These are phyloP conservation scores for Trapa bicornis DNA, from an alignment of 345 rosid species.

Conservation along the genomic window DNA sequence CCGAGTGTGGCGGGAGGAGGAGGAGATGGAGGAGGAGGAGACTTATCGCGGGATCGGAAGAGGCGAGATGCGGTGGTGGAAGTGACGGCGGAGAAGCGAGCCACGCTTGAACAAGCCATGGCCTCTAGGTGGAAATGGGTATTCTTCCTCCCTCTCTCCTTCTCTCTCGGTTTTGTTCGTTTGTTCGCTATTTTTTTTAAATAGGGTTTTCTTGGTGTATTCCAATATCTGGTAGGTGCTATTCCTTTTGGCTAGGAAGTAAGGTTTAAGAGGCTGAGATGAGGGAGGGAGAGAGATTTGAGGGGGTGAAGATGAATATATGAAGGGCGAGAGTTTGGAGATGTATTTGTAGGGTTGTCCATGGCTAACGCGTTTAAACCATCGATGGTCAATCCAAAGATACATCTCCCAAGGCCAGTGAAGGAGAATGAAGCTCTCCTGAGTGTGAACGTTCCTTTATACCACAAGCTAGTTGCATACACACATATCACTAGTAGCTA, in stretches of 20 bases:
- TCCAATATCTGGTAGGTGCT: background rate
- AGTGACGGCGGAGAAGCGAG: conserved; percentile 4
- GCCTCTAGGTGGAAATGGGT: background rate
- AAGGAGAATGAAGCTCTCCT: no score
- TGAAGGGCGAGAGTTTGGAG: conserved; percentile 2
- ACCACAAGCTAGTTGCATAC: no score
- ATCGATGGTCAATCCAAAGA: no score
- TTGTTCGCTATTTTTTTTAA: no score
- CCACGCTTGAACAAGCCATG: conserved; percentile 11
- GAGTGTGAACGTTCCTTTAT: no score
- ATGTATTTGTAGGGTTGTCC: background rate
- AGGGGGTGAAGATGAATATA: background rate
- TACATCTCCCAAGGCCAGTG: no score
- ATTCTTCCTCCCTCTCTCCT: no score
- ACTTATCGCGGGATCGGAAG: conserved; percentile 8
- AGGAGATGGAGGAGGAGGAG: conserved; percentile 1
- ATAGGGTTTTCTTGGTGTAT: no score
- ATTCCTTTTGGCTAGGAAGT: background rate
- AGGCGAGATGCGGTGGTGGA: conserved; percentile 6
- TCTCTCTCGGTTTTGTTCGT: no score
- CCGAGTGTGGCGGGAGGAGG: conserved; percentile 17
- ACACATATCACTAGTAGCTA: no score
- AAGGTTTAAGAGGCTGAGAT: conserved; percentile 3
- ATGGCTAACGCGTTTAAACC: background rate
- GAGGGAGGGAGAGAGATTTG: background rate